Conservation (phyloP, 768 basidiomycete species). For the Boletus sp. region DNA sequence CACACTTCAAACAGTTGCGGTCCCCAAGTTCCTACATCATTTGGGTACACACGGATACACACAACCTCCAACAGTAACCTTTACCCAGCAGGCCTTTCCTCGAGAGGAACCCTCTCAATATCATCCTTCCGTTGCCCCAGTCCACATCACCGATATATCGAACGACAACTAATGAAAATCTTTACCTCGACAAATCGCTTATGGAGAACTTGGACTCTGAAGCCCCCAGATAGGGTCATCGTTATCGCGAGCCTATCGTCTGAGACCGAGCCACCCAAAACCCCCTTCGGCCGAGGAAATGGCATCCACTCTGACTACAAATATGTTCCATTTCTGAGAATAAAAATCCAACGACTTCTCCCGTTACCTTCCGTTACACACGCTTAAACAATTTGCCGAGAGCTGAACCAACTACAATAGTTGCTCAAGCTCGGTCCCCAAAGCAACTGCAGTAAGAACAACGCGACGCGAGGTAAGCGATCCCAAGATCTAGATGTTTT, state of each 20-base stretch:
- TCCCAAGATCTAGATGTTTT: too few relatives aligned
- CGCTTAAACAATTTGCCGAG: background rate
- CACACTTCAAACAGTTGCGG: background rate
- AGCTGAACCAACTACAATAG: background rate
- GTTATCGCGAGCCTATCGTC: background rate
- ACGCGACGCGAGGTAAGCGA: background rate
- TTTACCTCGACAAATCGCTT: background rate
- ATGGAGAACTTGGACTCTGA: background rate
- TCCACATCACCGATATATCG: conserved; percentile 5
- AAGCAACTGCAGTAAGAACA: background rate
- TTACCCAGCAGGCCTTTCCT: background rate
- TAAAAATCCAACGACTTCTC: background rate
- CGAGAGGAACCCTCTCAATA: background rate
- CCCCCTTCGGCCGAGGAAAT: conserved; percentile 3
- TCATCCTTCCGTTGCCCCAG: background rate
- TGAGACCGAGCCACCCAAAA: conserved; percentile 2
- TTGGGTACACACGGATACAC: background rate
- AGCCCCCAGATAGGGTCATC: background rate
- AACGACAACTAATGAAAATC: background rate
- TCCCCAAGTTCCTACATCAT: background rate
- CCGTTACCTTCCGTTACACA: background rate
- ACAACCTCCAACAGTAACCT: background rate
- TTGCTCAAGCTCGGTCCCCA: background rate
- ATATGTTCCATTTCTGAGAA: background rate
- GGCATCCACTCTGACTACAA: background rate